phyloP scores from a whole-genome alignment of 306 rosid species.

The Sicyos edulis region DNA sequence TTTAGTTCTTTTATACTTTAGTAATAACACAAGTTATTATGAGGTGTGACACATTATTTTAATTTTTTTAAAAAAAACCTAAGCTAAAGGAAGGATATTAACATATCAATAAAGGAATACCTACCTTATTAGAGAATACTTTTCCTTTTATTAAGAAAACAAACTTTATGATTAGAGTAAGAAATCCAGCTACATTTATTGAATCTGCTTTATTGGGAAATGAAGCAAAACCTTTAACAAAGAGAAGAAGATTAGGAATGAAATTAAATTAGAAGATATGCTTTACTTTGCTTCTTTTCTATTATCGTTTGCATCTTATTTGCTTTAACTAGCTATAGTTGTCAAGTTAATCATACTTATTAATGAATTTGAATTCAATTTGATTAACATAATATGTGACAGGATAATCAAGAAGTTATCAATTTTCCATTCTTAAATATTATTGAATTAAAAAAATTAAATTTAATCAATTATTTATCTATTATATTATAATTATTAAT shows the following conservation, averaged over 20 bases:
- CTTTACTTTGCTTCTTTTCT: slow-evolving; percentile 16
- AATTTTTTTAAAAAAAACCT: too few relatives aligned
- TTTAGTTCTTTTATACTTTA: background rate
- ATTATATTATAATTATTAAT: too few relatives aligned
- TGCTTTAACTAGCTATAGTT: background rate
- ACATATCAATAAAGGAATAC: slow-evolving; percentile 3
- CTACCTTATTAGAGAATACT: background rate
- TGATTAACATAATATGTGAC: background rate
- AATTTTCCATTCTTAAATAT: too few relatives aligned
- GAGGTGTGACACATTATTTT: background rate
- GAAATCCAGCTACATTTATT: slow-evolving; percentile 14
- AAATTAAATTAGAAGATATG: slow-evolving; percentile 5
- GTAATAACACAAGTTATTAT: background rate
- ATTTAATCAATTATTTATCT: background rate
- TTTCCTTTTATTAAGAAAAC: slow-evolving; percentile 2
- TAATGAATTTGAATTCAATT: background rate
- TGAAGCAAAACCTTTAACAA: slow-evolving; percentile 18
- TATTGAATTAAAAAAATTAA: too few relatives aligned
- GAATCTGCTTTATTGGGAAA: slow-evolving; percentile 19
- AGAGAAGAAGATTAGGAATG: slow-evolving; percentile 7
- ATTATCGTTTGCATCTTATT: background rate
- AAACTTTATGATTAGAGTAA: slow-evolving; percentile 17
- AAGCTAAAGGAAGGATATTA: background rate
- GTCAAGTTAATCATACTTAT: background rate
- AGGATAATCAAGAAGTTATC: too few relatives aligned